Evolutionary conservation across 805 yeast species (phyloP), one percentile per base, ranked within the genome.

Genomic region (Schizosaccharomyces cryophilus): DNA sequence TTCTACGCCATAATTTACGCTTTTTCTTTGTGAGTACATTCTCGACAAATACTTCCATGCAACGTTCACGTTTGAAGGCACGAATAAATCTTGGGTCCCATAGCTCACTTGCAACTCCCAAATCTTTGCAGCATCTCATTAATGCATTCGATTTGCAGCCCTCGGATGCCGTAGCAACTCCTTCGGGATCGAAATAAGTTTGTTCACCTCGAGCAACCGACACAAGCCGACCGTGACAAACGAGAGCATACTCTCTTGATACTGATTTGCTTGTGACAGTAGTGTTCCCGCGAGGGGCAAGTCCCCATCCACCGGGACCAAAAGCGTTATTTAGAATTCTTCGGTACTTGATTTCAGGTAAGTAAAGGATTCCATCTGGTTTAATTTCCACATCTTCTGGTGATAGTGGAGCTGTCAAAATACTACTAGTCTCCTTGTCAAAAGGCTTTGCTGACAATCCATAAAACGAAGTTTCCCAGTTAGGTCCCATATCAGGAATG

Each of bases 221-320:
- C 1, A 93, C 95, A 60, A 93, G 74, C 26, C 68, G 78, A 1
- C 97, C 97, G 62, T 84, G 81, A 66, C 95, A 84, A 3, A 93
- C 77, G 60, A 93, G 74, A 0, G 87, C 96, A 68, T 87, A 93
- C 69, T 93, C 98, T 65, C 97, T 77, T 11, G 95, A 87, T 40
- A 93, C 82, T 60, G 81, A 77, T 64, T 78, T 81, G 38, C 81
- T 78, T 1, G 95, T 84, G 40, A 93, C 80, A 61, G 80, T 74
- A 0, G 95, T 84, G 65, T 85, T 90, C 0, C 95, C 82, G 62
- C 98, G 75, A 11, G 98, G 97, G 0, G 94, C 95, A 62, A 93
- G 74, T 0, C 97, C 97, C 98, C 98, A 93, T 1, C 95, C 96
- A 31, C 98, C 98, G 5, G 98, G 96, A 3, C 98, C 98, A 74